Evolutionary conservation across 2,329 filamentous ascomycete species (phyloP), one percentile per base, ranked within the genome.

Genomic region (Thielaviopsis ethacetica): DNA sequence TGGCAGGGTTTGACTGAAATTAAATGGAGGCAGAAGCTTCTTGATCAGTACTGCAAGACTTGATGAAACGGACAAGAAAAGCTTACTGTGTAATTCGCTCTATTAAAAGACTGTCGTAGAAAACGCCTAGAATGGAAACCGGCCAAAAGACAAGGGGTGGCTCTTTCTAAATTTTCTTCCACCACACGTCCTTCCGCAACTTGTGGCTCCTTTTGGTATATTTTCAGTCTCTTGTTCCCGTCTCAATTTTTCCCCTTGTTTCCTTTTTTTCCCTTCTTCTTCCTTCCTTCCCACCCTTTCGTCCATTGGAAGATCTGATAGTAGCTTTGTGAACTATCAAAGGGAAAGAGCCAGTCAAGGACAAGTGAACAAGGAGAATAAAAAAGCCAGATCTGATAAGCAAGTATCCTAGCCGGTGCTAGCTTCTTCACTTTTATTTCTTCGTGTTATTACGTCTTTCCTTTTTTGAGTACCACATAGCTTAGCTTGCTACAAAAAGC

Each of bases 401-500:
- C 9, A 50, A 19, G 47, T 21, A n/a, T 22, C 17, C 21, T 57
- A 34, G 7, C 30, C 30, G 30, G 30, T 34, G 10, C 30, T 34
- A 34, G 10, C 30, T 26, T 24, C 22, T 24, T 27, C 44, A 10
- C 10, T n/a, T 57, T 49, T 54, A 24, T 58, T 58, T 47, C 24
- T 12, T 30, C 34, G 22, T 38, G 24, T 26, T n/a, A 49, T 30
- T 26, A 21, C n/a, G 26, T 51, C 19, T 56, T 30, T 12, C 53
- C 24, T n/a, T 21, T 15, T 22, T 15, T 15, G 38, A 26, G 53
- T 21, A 38, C 24, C 26, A 44, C 55, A 53, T 47, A 58, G 30
- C 50, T 53, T 54, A 51, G 21, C 30, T 49, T 59, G 53, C 51
- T 34, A 54, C 60, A 50, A 58, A 34, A 54, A 15, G 56, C 50